A percentile compares a stretch with the other conserved stretches of the same genome.
phyloP scores from a whole-genome alignment of 352 stramenopile genomes.

The Phytophthora chlamydospora region DNA sequence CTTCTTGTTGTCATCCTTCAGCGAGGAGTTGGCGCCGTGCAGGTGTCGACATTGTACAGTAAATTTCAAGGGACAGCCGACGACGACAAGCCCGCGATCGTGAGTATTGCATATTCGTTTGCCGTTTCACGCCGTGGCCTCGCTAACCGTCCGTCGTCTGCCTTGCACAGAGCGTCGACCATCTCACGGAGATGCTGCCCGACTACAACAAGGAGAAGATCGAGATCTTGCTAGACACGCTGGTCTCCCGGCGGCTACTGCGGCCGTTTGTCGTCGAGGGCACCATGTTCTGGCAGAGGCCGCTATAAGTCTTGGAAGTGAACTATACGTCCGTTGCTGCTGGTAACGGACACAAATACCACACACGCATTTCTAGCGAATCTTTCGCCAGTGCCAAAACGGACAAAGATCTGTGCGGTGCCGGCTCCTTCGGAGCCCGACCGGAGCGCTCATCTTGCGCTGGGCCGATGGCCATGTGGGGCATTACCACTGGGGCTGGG shows the following conservation, averaged over 20 bases:
- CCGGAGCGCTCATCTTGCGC: not conserved
- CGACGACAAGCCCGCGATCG: slow-evolving; percentile 60
- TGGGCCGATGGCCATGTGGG: no score
- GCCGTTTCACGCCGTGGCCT: slow-evolving; percentile 18
- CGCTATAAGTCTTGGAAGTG: slow-evolving; percentile 32
- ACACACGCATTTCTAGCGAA: slow-evolving; percentile 27
- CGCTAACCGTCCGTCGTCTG: slow-evolving; percentile 10
- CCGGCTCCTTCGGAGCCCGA: slow-evolving; percentile 9
- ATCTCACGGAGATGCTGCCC: slow-evolving; percentile 71
- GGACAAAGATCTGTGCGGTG: slow-evolving; percentile 14
- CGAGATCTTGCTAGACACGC: slow-evolving; percentile 76
- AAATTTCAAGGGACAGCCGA: slow-evolving; percentile 70
- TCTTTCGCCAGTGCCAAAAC: slow-evolving; percentile 28
- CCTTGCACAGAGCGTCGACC: slow-evolving; percentile 59
- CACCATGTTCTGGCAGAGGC: slow-evolving; percentile 85
- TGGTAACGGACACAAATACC: slow-evolving; percentile 25
- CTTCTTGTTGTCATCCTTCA: slow-evolving; percentile 25
- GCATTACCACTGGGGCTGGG: no score
- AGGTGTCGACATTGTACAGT: slow-evolving; percentile 86
- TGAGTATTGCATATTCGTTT: slow-evolving; percentile 44
- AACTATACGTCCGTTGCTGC: slow-evolving; percentile 16
- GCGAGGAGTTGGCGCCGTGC: slow-evolving; percentile 77
- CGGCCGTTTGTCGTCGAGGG: slow-evolving; percentile 86
- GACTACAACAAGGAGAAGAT: slow-evolving; percentile 76
- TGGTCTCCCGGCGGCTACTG: slow-evolving; percentile 77